phyloP scores from a whole-genome alignment of 129 eudicot species.

The Lactuca saligna region DNA sequence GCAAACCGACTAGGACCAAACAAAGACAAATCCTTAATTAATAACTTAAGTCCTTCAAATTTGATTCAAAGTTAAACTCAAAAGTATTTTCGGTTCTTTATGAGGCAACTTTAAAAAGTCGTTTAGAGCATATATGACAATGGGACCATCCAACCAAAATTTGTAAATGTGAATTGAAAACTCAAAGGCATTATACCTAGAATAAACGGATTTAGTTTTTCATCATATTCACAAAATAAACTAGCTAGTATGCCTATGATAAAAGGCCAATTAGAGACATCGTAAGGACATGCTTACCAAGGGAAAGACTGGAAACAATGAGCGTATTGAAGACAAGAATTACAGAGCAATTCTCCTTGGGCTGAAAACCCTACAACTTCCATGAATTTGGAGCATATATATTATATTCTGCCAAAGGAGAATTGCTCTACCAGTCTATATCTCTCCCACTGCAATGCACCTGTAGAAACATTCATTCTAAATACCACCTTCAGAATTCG shows the following conservation, averaged over 20 bases:
- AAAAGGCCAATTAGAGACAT: conserved; percentile 28
- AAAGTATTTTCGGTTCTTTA: conserved; percentile 13
- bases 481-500: not conserved
- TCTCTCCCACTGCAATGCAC: conserved; percentile 4
- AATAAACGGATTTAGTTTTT: conserved; percentile 36
- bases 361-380: conserved; percentile 43
- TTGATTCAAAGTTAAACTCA: not conserved
- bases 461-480: not conserved
- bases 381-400: conserved; percentile 18
- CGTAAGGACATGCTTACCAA: not conserved
- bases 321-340: conserved; percentile 41
- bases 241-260: conserved; percentile 26
- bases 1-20: no score
- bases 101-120: not conserved
- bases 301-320: not conserved
- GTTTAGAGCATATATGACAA: not conserved
- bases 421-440: conserved; percentile 66
- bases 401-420: conserved; percentile 56
- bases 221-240: conserved; percentile 45
- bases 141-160: conserved; percentile 31
- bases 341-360: conserved; percentile 59
- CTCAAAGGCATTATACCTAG: conserved; percentile 46
- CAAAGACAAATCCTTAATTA: no score
- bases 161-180: conserved; percentile 32
- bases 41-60: no score